These are phyloP conservation scores for Silene vulgaris DNA, from an alignment of 179 eudicot species.

Conservation along the genomic window DNA sequence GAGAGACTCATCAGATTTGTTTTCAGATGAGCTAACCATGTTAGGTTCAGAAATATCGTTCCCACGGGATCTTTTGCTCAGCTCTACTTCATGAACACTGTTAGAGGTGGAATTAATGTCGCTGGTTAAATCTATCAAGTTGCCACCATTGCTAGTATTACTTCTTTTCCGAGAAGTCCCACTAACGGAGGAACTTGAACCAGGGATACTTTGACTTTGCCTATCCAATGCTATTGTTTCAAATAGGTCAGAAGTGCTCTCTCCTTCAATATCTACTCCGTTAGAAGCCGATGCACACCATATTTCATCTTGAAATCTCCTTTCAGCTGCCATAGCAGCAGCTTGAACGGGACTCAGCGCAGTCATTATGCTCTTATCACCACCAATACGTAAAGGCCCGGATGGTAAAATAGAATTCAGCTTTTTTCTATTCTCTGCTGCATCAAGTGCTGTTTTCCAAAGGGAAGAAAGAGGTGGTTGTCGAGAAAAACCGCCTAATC, in stretches of 20 bases:
- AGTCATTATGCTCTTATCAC: conserved; percentile 67
- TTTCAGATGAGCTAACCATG: conserved; percentile 18
- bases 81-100: conserved; percentile 17
- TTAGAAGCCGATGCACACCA: conserved; percentile 79
- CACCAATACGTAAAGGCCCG: conserved; percentile 82
- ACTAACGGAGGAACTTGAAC: conserved; percentile 23
- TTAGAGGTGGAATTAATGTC: conserved; percentile 21
- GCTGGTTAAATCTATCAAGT: conserved; percentile 37
- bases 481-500: conserved; percentile 66
- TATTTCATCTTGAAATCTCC: conserved; percentile 80
- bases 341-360: conserved; percentile 83
- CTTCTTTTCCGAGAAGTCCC: conserved; percentile 46
- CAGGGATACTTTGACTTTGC: conserved; percentile 27
- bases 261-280: conserved; percentile 35
- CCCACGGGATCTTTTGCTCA: conserved; percentile 25
- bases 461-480: conserved; percentile 71
- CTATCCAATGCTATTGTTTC: conserved; percentile 21
- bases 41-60: conserved; percentile 18
- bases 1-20: conserved; percentile 21
- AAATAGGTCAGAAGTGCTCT: conserved; percentile 28
- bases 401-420: conserved; percentile 59
- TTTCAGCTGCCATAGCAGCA: conserved; percentile 99
- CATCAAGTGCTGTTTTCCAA: conserved; percentile 48
- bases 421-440: conserved; percentile 68
- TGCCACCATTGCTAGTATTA: conserved; percentile 20